Conservation (phyloP, 495 filamentous ascomycete genomes). For the Xanthoparmelia taractica region DNA sequence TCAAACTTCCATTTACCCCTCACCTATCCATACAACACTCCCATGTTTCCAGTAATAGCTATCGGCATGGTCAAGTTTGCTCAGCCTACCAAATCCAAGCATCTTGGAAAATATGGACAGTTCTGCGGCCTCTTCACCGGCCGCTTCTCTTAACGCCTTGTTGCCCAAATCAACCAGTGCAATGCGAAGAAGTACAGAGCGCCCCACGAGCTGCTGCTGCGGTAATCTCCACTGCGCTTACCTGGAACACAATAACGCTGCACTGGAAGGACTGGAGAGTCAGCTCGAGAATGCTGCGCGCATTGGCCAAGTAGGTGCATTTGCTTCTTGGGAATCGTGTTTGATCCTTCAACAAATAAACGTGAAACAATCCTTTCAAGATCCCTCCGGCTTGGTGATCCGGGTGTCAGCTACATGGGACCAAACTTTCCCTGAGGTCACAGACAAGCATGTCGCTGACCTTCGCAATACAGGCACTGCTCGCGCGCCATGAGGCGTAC, state of each 20-base stretch:
- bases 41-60: not conserved
- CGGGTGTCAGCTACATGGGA: not conserved
- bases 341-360: slow-evolving; percentile 11
- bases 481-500: slow-evolving; percentile 86
- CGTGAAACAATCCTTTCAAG: not conserved
- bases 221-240: slow-evolving; percentile 71
- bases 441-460: slow-evolving; percentile 46
- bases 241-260: slow-evolving; percentile 67
- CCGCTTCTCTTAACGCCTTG: slow-evolving; percentile 18
- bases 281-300: slow-evolving; percentile 78
- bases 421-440: not conserved
- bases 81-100: slow-evolving; percentile 1
- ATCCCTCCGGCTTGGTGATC: not conserved
- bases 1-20: not conserved
- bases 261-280: slow-evolving; percentile 72
- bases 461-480: slow-evolving; percentile 74
- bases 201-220: slow-evolving; percentile 62
- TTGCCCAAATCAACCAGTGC: slow-evolving; percentile 21
- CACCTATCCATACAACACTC: not conserved
- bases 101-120: not conserved
- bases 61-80: not conserved
- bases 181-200: slow-evolving; percentile 12
- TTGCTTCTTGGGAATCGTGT: slow-evolving; percentile 1
- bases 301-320: slow-evolving; percentile 68
- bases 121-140: slow-evolving; percentile 3